A percentile compares a stretch with the other conserved stretches of the same genome.
phyloP scores from a whole-genome alignment of 2,329 filamentous ascomycete species.

The Colletotrichum karsti region DNA sequence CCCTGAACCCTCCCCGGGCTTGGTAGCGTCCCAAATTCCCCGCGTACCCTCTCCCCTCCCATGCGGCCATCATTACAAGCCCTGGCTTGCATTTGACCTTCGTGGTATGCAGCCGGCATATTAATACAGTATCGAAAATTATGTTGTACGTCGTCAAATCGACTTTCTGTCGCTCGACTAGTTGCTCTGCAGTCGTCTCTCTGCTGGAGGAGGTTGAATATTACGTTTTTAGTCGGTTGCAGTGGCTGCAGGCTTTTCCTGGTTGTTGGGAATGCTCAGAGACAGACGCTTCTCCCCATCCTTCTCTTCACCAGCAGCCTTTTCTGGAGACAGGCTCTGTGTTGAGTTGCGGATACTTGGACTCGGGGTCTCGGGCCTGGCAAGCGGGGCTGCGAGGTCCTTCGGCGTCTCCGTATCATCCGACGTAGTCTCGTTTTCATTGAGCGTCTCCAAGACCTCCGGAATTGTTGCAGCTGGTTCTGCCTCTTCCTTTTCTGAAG shows the following conservation, averaged over 20 bases:
- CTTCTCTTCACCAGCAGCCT: background rate
- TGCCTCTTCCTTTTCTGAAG: background rate
- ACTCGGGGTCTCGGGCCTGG: slow-evolving; percentile 14
- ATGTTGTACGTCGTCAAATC: background rate
- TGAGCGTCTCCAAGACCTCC: background rate
- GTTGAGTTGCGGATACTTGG: background rate
- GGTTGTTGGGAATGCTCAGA: background rate
- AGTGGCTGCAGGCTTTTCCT: background rate
- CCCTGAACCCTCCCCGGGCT: background rate
- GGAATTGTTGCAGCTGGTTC: background rate
- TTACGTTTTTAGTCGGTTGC: background rate
- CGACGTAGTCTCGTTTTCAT: background rate
- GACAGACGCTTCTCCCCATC: slow-evolving; percentile 15
- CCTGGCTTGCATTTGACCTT: background rate
- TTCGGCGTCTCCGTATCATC: background rate
- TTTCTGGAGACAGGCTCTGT: slow-evolving; percentile 1
- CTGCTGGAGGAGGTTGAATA: background rate
- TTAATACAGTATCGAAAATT: slow-evolving; percentile 28
- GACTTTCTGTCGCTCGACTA: background rate
- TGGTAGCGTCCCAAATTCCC: background rate
- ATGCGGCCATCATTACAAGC: slow-evolving; percentile 16
- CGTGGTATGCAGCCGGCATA: background rate
- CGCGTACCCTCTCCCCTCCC: background rate
- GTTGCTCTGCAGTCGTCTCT: background rate
- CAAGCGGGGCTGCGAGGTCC: background rate